phyloP scores from a whole-genome alignment of 2,329 filamentous ascomycete genomes.

The Fusarium sp. region DNA sequence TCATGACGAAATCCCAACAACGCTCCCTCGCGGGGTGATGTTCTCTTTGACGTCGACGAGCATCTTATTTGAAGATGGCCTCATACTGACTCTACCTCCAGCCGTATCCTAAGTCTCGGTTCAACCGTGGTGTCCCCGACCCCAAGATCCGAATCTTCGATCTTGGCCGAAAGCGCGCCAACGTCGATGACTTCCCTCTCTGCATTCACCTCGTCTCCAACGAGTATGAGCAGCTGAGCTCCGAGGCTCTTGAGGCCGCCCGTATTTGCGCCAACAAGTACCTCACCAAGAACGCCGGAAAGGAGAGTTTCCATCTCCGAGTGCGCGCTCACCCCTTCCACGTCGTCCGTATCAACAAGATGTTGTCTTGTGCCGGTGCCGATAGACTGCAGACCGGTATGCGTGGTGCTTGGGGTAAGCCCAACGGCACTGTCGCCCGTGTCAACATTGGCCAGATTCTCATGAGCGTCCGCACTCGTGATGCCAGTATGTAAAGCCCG shows the following conservation, averaged over 20 bases:
- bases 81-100: slow-evolving; percentile 54
- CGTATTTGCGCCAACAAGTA: slow-evolving; percentile 99
- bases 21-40: slow-evolving; percentile 4
- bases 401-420: slow-evolving; percentile 99
- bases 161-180: slow-evolving; percentile 97
- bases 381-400: slow-evolving; percentile 99
- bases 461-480: slow-evolving; percentile 96
- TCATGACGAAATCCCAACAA: slow-evolving; percentile 28
- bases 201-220: slow-evolving; percentile 99
- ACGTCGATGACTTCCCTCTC: slow-evolving; percentile 99
- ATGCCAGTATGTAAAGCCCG: slow-evolving; percentile 74
- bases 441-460: slow-evolving; percentile 99
- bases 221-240: slow-evolving; percentile 99
- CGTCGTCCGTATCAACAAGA: slow-evolving; percentile 99
- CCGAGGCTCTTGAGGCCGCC: slow-evolving; percentile 98
- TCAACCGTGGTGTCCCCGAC: slow-evolving; percentile 98
- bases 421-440: slow-evolving; percentile 98
- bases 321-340: slow-evolving; percentile 98
- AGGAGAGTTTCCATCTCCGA: slow-evolving; percentile 81
- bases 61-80: background rate
- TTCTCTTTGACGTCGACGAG: slow-evolving; percentile 15
- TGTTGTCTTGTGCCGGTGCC: slow-evolving; percentile 99
- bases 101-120: slow-evolving; percentile 99
- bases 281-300: slow-evolving; percentile 78
- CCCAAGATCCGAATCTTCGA: slow-evolving; percentile 96